phyloP scores from a whole-genome alignment of 2,329 filamentous ascomycete genomes.

The Phyllosticta citriasiana region DNA sequence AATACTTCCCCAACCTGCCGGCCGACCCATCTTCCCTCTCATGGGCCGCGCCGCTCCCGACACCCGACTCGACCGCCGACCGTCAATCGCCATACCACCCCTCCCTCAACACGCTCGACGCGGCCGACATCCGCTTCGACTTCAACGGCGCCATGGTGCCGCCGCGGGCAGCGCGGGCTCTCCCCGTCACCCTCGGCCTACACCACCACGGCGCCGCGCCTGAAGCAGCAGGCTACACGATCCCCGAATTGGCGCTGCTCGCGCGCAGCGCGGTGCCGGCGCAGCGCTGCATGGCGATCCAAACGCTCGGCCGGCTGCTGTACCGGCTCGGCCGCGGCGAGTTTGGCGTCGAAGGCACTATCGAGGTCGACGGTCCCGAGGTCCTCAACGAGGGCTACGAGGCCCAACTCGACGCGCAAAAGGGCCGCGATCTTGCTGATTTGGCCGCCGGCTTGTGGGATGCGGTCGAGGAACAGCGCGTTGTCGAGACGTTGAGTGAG shows the following conservation, averaged over 20 bases:
- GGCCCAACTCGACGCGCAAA: slow-evolving; percentile 35
- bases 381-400: slow-evolving; percentile 30
- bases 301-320: slow-evolving; percentile 76
- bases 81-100: slow-evolving; percentile 74
- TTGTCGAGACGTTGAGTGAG: slow-evolving; percentile 66
- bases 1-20: slow-evolving; percentile 86
- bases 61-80: slow-evolving; percentile 53
- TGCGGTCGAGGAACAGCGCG: slow-evolving; percentile 63
- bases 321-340: slow-evolving; percentile 72
- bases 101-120: slow-evolving; percentile 56
- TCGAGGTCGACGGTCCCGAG: slow-evolving; percentile 38
- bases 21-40: slow-evolving; percentile 76
- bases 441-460: slow-evolving; percentile 72
- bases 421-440: slow-evolving; percentile 29
- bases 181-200: slow-evolving; percentile 69
- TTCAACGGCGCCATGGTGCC: slow-evolving; percentile 74
- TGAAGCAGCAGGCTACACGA: slow-evolving; percentile 87
- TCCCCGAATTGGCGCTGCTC: slow-evolving; percentile 73
- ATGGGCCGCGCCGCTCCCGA: slow-evolving; percentile 70
- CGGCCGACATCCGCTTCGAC: slow-evolving; percentile 77
- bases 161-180: slow-evolving; percentile 60
- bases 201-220: slow-evolving; percentile 92
- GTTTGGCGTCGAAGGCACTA: slow-evolving; percentile 44
- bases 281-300: slow-evolving; percentile 84
- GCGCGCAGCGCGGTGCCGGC: slow-evolving; percentile 73